phyloP scores from a whole-genome alignment of 345 rosid species.

The Murraya paniculata region DNA sequence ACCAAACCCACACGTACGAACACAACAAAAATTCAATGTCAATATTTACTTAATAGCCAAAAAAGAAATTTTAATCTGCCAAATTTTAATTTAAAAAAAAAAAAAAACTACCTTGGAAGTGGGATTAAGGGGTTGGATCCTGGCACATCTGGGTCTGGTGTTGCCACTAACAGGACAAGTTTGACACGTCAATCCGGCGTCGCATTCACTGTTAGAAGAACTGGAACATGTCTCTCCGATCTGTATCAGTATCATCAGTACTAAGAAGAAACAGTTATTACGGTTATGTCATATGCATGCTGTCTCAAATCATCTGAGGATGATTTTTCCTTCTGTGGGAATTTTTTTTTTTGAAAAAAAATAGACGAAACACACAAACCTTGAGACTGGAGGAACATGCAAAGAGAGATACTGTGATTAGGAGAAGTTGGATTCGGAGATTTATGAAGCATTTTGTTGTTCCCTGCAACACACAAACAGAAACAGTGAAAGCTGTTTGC shows the following conservation, averaged over 20 bases:
- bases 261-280: too few species aligned
- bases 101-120: constrained; percentile 55
- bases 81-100: too few species aligned
- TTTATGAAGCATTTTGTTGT: not conserved
- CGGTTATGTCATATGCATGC: too few species aligned
- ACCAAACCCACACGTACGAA: constrained; percentile 33
- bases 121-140: constrained; percentile 66
- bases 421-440: constrained; percentile 18
- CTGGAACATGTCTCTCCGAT: constrained; percentile 71
- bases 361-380: constrained; percentile 13
- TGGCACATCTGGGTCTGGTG: constrained; percentile 72
- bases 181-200: constrained; percentile 75
- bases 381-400: constrained; percentile 28
- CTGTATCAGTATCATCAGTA: constrained; percentile 31
- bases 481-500: not conserved
- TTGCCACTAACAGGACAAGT: constrained; percentile 69
- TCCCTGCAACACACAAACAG: constrained; percentile 22
- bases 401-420: constrained; percentile 21
- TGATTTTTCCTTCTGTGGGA: not conserved
- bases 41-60: not conserved
- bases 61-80: not conserved
- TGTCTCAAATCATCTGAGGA: not conserved
- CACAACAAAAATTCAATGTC: not conserved
- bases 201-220: constrained; percentile 50
- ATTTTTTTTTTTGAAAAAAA: not conserved